A percentile compares a stretch with the other conserved stretches of the same genome.
Conservation (phyloP, 257 asterid species). For the Salvia miltiorrhiza region DNA sequence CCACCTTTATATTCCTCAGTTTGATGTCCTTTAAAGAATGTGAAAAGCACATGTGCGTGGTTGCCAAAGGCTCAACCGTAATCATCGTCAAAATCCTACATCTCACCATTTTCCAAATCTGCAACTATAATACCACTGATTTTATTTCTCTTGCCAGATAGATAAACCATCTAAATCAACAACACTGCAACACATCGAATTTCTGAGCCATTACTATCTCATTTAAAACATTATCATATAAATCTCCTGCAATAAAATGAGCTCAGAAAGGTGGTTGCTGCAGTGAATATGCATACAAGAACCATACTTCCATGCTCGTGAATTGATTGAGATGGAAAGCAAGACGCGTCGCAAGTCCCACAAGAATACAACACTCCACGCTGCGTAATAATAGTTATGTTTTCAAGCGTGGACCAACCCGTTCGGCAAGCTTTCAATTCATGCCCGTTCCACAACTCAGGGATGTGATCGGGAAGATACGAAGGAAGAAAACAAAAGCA, state of each 20-base stretch:
- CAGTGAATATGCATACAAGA: neutral
- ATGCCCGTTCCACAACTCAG: neutral
- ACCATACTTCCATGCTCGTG: constrained; percentile 1
- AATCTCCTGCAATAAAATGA: neutral
- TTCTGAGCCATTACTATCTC: too few species aligned
- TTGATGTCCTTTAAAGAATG: neutral
- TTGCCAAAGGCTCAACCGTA: neutral
- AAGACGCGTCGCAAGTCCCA: neutral
- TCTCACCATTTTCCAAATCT: neutral
- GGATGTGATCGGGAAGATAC: neutral
- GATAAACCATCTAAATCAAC: neutral
- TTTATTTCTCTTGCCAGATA: neutral
- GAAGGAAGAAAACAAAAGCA: neutral
- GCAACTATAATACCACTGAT: neutral
- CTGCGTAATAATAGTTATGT: constrained; percentile 3
- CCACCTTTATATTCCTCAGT: constrained; percentile 5
- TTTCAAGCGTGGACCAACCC: constrained; percentile 4
- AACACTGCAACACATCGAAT: neutral
- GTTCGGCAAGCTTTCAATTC: neutral
- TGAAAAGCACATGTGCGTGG: neutral
- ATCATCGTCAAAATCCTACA: neutral
- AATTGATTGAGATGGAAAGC: neutral
- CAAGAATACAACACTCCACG: constrained; percentile 12
- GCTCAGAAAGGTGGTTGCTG: neutral
- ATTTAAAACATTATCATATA: too few species aligned